Base-by-base conservation (phyloP, 345 rosid genomes). In the Acer campestre region DNA sequence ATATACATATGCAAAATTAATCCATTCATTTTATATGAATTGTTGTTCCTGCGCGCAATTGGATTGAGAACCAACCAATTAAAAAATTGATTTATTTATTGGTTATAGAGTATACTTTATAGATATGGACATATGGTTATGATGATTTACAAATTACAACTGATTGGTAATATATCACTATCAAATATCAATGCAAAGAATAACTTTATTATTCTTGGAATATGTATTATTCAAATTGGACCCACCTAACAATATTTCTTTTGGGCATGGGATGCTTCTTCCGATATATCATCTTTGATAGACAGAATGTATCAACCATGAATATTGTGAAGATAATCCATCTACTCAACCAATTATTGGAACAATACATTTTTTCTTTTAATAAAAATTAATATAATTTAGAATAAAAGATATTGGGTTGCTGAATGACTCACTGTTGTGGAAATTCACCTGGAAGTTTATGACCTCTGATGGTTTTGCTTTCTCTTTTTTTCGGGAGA, bases 241-340 rank as follows among this genome's bases (percentile, higher is more conserved):
- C 25, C 22, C 44, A 10, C 23, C 0, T 3, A 13, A 40, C 67
- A 29, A 29, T 2, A 6, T 61, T 70, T 10, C 25, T 16, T 4
- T 8, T 13, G 11, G n/a, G 68, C 58, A 73, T 44, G 4, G 58
- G 76, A 73, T 73, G 55, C 76, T 73, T 9, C 38, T 22, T 42
- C 51, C 44, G 6, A 59, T 44, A 23, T 73, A 35, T 0, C 13
- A 61, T 4, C 55, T 55, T 71, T 6, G 10, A 13, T 7, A 23
- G 22, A 16, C 3, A 73, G 14, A 16, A 27, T 29, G 1, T 2
- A 12, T 40, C 38, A 59, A 12, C 35, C 67, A 23, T 59, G 6
- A 73, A 72, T 61, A 73, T 59, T 22, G 35, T 27, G 10, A 16
- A 27, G 67, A 27, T 25, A 63, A 25, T 25, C 17, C 2, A 10